Base-by-base conservation (phyloP, 331 rosid species). In the Malus hybrid region DNA sequence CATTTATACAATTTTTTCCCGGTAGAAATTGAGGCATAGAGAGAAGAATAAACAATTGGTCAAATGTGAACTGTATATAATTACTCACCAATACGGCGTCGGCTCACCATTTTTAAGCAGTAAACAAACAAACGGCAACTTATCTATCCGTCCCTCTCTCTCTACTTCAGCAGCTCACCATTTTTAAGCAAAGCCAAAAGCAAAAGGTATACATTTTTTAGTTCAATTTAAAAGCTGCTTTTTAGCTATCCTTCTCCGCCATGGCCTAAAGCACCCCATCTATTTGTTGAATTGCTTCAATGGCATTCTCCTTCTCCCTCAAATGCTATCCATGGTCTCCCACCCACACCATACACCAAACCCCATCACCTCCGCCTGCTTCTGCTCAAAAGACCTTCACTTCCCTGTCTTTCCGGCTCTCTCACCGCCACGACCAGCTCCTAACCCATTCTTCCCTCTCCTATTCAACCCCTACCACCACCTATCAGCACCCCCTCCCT, bases 221-320 rank as follows among this genome's bases (percentile, higher is more conserved):
- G 18, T 44, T 32, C 18, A 11, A 19, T 16, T 54, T n/a, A 27
- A 33, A 60, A 39, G 48, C 28, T 66, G 52, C 4, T 6, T 27
- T 27, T 62, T 27, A 16, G n/a, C 56, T 1, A 6, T 16, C 7
- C 14, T 2, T 14, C 67, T 36, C 67, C 22, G 7, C 3, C 68
- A 42, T 73, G 70, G 5, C 77, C 52, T 77, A 50, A 36, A 44
- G 80, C 65, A 16, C 42, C 16, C 54, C 71, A 8, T 61, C 59
- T 78, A 83, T 81, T 83, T 74, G 87, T 70, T 16, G 55, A 79
- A 75, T 69, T 80, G 73, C 39, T 78, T 6, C 84, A 75, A 92
- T 93, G 97, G 81, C 90, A 44, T 75, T 86, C 44, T 86, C 91
- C 67, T 76, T 77, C 67, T 66, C 50, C 44, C 44, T 86, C 36